These are phyloP conservation scores for Geranomyces variabilis DNA, from an alignment of 192 early-diverging fungal genomes.

Conservation along the genomic window DNA sequence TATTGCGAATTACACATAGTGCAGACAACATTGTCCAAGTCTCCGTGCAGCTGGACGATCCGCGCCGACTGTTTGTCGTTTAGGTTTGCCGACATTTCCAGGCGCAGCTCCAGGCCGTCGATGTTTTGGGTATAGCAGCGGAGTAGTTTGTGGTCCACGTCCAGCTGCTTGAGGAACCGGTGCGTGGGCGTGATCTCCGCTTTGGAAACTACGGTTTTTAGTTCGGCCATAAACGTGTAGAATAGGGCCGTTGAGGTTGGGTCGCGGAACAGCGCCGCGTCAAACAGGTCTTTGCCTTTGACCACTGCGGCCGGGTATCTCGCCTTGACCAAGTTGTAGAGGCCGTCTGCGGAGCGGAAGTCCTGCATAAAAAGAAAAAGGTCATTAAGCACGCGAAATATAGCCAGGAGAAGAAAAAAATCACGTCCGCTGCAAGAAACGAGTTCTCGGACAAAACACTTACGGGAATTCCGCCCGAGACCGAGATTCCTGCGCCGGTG, in stretches of 20 bases:
- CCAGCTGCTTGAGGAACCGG: constrained; percentile 77
- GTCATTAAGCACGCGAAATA: background rate
- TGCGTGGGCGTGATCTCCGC: constrained; percentile 86
- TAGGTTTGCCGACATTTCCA: constrained; percentile 47
- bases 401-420: background rate
- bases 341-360: constrained; percentile 79
- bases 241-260: constrained; percentile 58
- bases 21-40: constrained; percentile 83
- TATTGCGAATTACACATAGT: constrained; percentile 76
- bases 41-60: constrained; percentile 93
- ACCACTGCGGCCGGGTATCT: constrained; percentile 72
- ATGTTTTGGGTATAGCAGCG: constrained; percentile 97
- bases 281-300: constrained; percentile 83
- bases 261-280: constrained; percentile 78
- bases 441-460: constrained; percentile 10
- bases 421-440: background rate
- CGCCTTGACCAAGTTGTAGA: constrained; percentile 83
- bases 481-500: constrained; percentile 90
- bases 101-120: constrained; percentile 83
- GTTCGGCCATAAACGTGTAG: constrained; percentile 83
- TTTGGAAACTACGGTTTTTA: constrained; percentile 71
- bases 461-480: constrained; percentile 82
- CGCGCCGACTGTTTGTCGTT: constrained; percentile 55
- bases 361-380: constrained; percentile 58
- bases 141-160: constrained; percentile 74